Evolutionary conservation across 192 early-diverging fungal genomes (phyloP).

Genomic region (Spinellus fusiger): DNA sequence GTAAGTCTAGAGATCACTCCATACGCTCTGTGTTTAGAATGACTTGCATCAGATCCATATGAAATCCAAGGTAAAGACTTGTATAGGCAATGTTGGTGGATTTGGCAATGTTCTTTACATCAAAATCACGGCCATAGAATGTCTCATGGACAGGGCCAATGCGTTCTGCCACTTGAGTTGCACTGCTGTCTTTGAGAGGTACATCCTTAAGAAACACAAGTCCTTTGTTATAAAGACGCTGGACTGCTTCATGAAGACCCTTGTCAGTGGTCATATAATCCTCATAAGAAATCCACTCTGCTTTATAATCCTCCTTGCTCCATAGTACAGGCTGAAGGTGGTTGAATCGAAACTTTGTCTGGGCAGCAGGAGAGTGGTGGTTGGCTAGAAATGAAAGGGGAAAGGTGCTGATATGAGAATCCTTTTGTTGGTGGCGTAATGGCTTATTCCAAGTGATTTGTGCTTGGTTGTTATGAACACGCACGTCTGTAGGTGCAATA

Average conservation of each 20-base stretch:
- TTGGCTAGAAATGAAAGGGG: slow-evolving; percentile 25
- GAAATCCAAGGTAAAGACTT: slow-evolving; percentile 67
- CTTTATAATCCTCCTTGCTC: slow-evolving; percentile 32
- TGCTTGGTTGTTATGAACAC: slow-evolving; percentile 18
- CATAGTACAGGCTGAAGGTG: slow-evolving; percentile 33
- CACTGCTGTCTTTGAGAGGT: slow-evolving; percentile 49
- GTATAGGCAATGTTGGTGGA: slow-evolving; percentile 87
- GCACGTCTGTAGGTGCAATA: slow-evolving; percentile 26
- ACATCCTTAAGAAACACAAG: slow-evolving; percentile 61
- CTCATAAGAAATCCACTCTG: slow-evolving; percentile 46
- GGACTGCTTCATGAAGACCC: slow-evolving; percentile 46
- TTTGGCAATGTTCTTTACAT: slow-evolving; percentile 69
- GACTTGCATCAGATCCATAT: slow-evolving; percentile 83
- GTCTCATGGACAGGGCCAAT: slow-evolving; percentile 68
- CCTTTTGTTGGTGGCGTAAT: slow-evolving; percentile 33
- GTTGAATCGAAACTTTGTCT: slow-evolving; percentile 23
- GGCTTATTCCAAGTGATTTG: slow-evolving; percentile 44
- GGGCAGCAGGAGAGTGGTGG: slow-evolving; percentile 17
- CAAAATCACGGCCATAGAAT: slow-evolving; percentile 73
- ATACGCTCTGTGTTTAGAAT: neutral
- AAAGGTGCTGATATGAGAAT: slow-evolving; percentile 31
- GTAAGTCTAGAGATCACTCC: neutral
- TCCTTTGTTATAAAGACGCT: slow-evolving; percentile 59
- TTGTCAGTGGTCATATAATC: slow-evolving; percentile 50
- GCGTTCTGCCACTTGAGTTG: slow-evolving; percentile 52